Evolutionary conservation across 768 basidiomycete species (phyloP).

Genomic region (Lentinula boryana): DNA sequence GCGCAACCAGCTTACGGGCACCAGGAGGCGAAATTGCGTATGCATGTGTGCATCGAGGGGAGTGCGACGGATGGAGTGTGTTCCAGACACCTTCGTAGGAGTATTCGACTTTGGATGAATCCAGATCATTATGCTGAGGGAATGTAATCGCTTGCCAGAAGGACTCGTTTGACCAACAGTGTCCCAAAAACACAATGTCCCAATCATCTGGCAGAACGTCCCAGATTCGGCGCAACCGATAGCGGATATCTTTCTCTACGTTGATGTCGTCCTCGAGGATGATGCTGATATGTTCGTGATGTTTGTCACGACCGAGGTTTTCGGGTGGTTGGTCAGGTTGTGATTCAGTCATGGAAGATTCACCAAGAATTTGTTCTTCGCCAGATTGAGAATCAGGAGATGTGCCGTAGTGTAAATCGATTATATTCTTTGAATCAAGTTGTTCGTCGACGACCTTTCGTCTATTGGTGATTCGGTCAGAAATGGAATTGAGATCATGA

Average conservation of each 20-base stretch:
- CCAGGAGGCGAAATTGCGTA: constrained; percentile 58
- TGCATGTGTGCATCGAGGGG: constrained; percentile 70
- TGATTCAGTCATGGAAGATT: not conserved
- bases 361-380: not conserved
- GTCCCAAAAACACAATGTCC: constrained; percentile 74
- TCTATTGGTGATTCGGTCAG: not conserved
- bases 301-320: not conserved
- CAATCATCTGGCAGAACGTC: constrained; percentile 48
- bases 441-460: not conserved
- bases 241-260: constrained; percentile 7
- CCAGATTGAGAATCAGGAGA: not conserved
- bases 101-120: not conserved
- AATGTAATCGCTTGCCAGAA: constrained; percentile 30
- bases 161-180: constrained; percentile 76
- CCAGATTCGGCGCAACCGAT: constrained; percentile 34
- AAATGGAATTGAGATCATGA: too few relatives aligned
- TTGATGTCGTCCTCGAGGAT: constrained; percentile 8
- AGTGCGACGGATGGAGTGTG: constrained; percentile 49
- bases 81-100: constrained; percentile 7
- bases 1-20: constrained; percentile 52
- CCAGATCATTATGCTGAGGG: constrained; percentile 8
- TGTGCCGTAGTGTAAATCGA: not conserved
- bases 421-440: not conserved
- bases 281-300: not conserved
- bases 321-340: not conserved